phyloP scores from a whole-genome alignment of 176 grass and related monocot genomes.

The Phragmites australis region DNA sequence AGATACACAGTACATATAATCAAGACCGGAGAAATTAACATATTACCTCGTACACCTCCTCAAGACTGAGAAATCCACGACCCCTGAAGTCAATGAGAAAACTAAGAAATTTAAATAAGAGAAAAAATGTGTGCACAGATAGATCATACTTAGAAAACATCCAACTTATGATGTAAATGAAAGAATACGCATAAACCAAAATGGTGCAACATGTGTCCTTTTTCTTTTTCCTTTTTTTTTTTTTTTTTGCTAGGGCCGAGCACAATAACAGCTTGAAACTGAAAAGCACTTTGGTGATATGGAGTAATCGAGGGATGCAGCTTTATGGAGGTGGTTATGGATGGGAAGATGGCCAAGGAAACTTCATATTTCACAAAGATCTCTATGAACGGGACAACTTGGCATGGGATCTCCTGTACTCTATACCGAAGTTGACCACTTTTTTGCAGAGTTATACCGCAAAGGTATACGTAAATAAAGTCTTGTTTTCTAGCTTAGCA shows the following conservation, averaged over 20 bases:
- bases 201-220: not conserved
- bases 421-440: not conserved
- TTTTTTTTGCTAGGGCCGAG: not conserved
- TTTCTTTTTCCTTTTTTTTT: no score
- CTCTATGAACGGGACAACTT: not conserved
- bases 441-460: not conserved
- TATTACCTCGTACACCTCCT: conserved; percentile 71
- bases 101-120: conserved; percentile 9
- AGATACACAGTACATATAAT: not conserved
- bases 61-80: conserved; percentile 73
- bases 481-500: not conserved
- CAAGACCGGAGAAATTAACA: conserved; percentile 26
- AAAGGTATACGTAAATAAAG: not conserved
- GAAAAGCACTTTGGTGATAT: not conserved
- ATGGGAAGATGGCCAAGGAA: not conserved
- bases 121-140: not conserved
- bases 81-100: conserved; percentile 44
- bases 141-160: not conserved
- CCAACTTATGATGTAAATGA: not conserved
- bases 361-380: not conserved
- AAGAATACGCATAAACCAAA: not conserved
- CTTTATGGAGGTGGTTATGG: not conserved
- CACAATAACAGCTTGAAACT: not conserved
- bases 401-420: not conserved
- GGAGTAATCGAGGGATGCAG: not conserved